phyloP scores from a whole-genome alignment of 1,284 basidiomycete species.

The Microbotryum violaceum region DNA sequence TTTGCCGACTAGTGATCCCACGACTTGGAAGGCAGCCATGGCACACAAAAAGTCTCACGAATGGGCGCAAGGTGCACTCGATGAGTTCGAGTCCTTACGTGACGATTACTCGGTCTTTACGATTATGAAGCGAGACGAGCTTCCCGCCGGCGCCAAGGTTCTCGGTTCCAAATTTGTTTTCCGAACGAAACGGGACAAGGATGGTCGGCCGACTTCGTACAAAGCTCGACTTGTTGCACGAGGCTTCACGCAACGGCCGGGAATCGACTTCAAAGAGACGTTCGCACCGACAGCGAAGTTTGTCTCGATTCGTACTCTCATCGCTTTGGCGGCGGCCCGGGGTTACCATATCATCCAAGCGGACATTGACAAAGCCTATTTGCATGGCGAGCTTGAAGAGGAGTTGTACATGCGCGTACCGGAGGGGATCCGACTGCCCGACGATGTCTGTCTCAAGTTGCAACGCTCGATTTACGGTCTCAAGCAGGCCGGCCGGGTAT shows the following conservation, averaged over 20 bases:
- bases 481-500: conserved; percentile 42
- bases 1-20: too few species aligned
- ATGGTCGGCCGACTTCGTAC: conserved; percentile 36
- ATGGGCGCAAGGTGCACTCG: too few species aligned
- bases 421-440: conserved; percentile 27
- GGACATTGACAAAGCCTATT: conserved; percentile 30
- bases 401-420: conserved; percentile 42
- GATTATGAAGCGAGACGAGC: neutral
- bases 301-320: conserved; percentile 39
- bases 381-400: conserved; percentile 45
- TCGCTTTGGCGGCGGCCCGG: conserved; percentile 41
- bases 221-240: conserved; percentile 46
- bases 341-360: conserved; percentile 43
- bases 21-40: too few species aligned
- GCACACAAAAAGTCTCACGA: too few species aligned
- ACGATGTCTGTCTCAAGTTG: conserved; percentile 11
- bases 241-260: conserved; percentile 45
- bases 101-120: neutral
- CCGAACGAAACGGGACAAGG: conserved; percentile 40
- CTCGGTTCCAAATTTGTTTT: conserved; percentile 41
- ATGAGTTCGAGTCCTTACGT: neutral
- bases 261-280: conserved; percentile 46
- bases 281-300: conserved; percentile 44
- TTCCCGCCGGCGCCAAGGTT: conserved; percentile 35
- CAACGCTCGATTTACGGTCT: conserved; percentile 41